These are phyloP conservation scores for Globisporangium echinulatum DNA, from an alignment of 352 stramenopile species.

Conservation along the genomic window DNA sequence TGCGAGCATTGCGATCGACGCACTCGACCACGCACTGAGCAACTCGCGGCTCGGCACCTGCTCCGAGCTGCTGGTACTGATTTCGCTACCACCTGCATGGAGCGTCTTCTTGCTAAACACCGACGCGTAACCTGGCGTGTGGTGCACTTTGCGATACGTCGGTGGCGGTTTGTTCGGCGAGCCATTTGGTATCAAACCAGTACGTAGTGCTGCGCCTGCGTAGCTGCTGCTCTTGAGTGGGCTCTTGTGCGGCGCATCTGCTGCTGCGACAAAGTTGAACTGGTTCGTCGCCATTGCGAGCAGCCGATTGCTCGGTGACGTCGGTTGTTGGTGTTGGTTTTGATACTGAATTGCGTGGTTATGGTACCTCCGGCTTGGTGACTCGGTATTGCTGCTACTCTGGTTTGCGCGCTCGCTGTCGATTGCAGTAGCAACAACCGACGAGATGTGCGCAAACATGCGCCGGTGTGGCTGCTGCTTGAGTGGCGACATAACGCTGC, in stretches of 20 bases:
- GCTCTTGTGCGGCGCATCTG: background rate
- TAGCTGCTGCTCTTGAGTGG: conserved; percentile 5
- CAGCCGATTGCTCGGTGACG: conserved; percentile 17
- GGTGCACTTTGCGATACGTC: background rate
- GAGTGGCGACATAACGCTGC: conserved; percentile 22
- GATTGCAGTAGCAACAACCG: conserved; percentile 17
- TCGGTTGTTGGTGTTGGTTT: background rate
- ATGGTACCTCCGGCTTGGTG: background rate
- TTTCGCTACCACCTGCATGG: background rate
- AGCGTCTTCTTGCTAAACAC: conserved; percentile 3
- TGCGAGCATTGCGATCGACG: conserved; percentile 9
- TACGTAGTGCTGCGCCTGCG: too few species aligned
- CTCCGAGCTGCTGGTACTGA: background rate
- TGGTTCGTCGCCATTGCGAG: conserved; percentile 32
- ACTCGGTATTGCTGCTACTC: background rate
- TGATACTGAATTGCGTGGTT: background rate
- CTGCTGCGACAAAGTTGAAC: conserved; percentile 28
- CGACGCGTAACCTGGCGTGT: conserved; percentile 6
- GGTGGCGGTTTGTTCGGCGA: background rate
- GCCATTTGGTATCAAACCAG: too few species aligned
- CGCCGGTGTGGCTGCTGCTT: conserved; percentile 33
- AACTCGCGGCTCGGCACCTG: conserved; percentile 3
- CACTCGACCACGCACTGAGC: conserved; percentile 9
- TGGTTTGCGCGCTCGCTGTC: conserved; percentile 3
- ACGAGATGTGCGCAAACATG: conserved; percentile 31